Conservation (phyloP, 78 protist genomes). For the Corallochytrium limacisporum region DNA sequence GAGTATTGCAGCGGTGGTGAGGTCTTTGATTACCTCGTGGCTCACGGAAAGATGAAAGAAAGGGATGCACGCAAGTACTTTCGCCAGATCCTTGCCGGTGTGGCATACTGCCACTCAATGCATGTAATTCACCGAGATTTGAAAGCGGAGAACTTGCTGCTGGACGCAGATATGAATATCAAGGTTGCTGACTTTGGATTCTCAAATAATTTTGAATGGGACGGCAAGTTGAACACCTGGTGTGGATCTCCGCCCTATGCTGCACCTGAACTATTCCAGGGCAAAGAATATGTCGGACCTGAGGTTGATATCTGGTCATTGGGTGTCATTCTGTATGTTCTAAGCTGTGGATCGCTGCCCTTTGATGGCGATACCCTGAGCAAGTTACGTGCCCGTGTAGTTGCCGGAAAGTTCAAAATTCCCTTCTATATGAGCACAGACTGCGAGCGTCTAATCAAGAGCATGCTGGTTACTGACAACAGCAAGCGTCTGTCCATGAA, state of each 20-base stretch:
- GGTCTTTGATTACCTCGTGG: not conserved
- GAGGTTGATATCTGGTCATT: constrained; percentile 26
- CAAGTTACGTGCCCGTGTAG: constrained; percentile 77
- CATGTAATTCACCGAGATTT: not conserved
- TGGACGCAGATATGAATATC: not conserved
- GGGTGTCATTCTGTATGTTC: constrained; percentile 37
- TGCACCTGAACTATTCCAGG: constrained; percentile 57
- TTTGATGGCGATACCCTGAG: constrained; percentile 90
- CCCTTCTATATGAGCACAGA: constrained; percentile 36
- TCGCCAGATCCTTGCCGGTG: not conserved
- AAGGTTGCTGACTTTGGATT: not conserved
- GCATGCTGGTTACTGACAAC: constrained; percentile 90
- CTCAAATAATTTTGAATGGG: not conserved
- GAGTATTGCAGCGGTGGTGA: constrained; percentile 63
- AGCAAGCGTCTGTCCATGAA: constrained; percentile 40
- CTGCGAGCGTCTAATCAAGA: constrained; percentile 60
- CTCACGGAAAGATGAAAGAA: not conserved
- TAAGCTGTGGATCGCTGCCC: constrained; percentile 91
- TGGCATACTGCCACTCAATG: not conserved
- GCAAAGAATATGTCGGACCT: constrained; percentile 20
- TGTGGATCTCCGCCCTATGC: constrained; percentile 61
- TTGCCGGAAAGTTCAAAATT: constrained; percentile 41
- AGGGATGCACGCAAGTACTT: not conserved
- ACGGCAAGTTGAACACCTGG: constrained; percentile 55
- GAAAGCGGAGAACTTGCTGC: constrained; percentile 64